Percentiles rank a stretch among this genome's conserved stretches.
Evolutionary conservation across 2,329 filamentous ascomycete species (phyloP).

Genomic region (Cylindrodendrum hubeiense): DNA sequence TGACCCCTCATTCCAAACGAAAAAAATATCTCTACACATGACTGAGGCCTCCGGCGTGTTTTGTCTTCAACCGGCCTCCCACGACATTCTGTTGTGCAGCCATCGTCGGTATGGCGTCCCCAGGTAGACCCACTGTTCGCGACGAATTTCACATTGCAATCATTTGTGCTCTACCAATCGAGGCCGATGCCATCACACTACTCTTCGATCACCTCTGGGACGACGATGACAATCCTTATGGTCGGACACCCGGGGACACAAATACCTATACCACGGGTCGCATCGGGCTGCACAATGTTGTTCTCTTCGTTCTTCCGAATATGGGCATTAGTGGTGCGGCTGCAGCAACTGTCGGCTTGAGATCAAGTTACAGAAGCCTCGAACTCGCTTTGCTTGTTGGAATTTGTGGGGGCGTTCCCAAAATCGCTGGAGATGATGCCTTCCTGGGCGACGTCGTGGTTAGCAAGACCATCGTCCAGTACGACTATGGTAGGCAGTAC

Average conservation of each 20-base stretch:
- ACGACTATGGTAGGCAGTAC: conserved; percentile 46
- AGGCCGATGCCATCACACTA: background rate
- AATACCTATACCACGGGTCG: conserved; percentile 41
- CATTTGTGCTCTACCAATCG: conserved; percentile 29
- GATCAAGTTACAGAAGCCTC: conserved; percentile 49
- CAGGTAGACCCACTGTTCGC: background rate
- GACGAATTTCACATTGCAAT: conserved; percentile 31
- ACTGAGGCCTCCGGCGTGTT: background rate
- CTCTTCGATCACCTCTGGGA: conserved; percentile 1
- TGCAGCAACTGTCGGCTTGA: conserved; percentile 41
- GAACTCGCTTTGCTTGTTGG: conserved; percentile 52
- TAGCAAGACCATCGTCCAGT: conserved; percentile 45
- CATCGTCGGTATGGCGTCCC: background rate
- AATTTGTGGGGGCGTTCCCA: conserved; percentile 53
- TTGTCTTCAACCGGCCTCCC: background rate
- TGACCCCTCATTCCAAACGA: too few species aligned
- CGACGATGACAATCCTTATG: background rate
- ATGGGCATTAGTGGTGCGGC: conserved; percentile 48
- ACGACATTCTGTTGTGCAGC: background rate
- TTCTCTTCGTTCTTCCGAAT: conserved; percentile 39
- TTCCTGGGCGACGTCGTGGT: conserved; percentile 50
- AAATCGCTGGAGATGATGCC: conserved; percentile 28
- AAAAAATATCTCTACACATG: background rate
- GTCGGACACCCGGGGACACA: conserved; percentile 16
- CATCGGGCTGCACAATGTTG: conserved; percentile 42